Base-by-base conservation (phyloP, 495 filamentous ascomycete genomes). In the Parathielavia appendiculata region DNA sequence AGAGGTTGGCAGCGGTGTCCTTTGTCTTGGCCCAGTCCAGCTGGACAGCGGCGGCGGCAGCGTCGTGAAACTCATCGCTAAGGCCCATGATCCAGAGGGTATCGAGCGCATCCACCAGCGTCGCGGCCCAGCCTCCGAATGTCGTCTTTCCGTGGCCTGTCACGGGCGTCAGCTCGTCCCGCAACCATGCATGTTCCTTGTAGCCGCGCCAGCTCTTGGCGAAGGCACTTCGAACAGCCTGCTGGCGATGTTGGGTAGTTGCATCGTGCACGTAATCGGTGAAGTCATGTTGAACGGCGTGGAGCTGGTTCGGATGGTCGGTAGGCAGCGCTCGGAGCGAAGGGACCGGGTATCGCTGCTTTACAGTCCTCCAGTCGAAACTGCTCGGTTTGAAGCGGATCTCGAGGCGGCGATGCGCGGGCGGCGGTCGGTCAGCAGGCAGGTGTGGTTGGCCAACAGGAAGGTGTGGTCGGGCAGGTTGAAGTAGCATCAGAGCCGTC, bases 21-120 rank as follows among this genome's bases (percentile, higher is more conserved):
- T 76, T 80, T 35, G 78, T 85, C 6, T 83, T 88, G 0, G 83
- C 88, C 70, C 95, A 96, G 76, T 96, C 88, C 63, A 95, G 91
- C 49, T 82, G 74, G 43, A 77, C 79, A 20, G 89, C 80, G 19
- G 76, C 78, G 44, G 83, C 76, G 8, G 90, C 81, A 16, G 89
- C 91, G 55, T 86, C 81, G 36, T 84, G 75, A 67, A 95, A 96
- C 50, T 95, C 91, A 20, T 86, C 78, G 65, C 84, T 83, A 65
- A 95, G 62, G 6, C 79, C 89, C 90, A 95, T 92, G 58, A 96
- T 91, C 90, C 89, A 96, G 12, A 96, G 72, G 0, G 90, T 90
- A 69, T 96, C 91, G 50, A 96, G 72, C 9, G 84, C 70, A 76
- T 96, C 91, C 1, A 96, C 89, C 54, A 96, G 68, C 1, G 91